Evolutionary conservation across 2,329 filamentous ascomycete genomes (phyloP).

Genomic region (Xenoacremonium recifei): DNA sequence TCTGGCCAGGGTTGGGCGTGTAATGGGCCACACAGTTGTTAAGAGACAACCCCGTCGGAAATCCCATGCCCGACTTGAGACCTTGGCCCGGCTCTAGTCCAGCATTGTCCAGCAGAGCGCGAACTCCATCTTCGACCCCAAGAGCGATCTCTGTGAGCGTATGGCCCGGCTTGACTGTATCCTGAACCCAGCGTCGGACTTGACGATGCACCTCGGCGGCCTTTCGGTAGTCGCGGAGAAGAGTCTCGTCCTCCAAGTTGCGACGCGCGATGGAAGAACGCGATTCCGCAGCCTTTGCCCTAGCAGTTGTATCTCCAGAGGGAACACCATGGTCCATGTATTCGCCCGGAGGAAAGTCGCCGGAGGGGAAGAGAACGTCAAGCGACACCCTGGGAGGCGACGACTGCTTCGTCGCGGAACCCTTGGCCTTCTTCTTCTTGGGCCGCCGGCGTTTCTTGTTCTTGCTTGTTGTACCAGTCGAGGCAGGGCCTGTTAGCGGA

Average conservation of each 20-base stretch:
- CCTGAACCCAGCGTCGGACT: conserved; percentile 76
- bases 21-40: conserved; percentile 82
- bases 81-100: conserved; percentile 74
- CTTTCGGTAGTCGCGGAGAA: conserved; percentile 74
- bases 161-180: conserved; percentile 75
- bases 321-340: conserved; percentile 18
- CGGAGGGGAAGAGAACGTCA: conserved; percentile 27
- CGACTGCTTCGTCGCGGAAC: conserved; percentile 23
- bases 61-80: conserved; percentile 74
- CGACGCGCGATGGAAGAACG: conserved; percentile 14
- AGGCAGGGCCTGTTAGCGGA: conserved; percentile 11
- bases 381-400: conserved; percentile 33
- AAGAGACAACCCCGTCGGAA: conserved; percentile 77
- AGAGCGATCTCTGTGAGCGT: conserved; percentile 74
- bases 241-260: conserved; percentile 36
- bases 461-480: conserved; percentile 23
- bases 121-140: conserved; percentile 76
- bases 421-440: conserved; percentile 27
- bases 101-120: conserved; percentile 69
- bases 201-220: conserved; percentile 79
- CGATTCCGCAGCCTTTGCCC: conserved; percentile 23
- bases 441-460: conserved; percentile 27
- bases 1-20: conserved; percentile 79
- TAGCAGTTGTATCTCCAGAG: conserved; percentile 15
- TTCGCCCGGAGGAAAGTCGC: conserved; percentile 29